Percentiles rank a stretch among this genome's conserved stretches.
Evolutionary conservation across 2,329 filamentous ascomycete species (phyloP).

Genomic region (Ceratocystiopsis brevicomis): DNA sequence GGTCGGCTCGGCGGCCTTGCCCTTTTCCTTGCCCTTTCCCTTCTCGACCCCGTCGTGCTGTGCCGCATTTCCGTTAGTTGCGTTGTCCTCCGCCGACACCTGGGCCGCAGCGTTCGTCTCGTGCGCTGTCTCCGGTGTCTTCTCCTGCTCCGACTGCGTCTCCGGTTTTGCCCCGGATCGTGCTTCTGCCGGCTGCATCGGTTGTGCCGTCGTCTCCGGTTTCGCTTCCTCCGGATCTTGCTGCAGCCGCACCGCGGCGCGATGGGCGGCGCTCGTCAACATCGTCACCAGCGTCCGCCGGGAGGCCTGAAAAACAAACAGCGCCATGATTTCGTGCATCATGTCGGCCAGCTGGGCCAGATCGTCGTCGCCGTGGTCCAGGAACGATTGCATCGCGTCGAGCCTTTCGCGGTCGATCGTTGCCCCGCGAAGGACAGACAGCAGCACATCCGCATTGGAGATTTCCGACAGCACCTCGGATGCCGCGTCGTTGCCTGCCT

Average conservation of each 20-base stretch:
- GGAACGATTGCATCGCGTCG: slow-evolving; percentile 58
- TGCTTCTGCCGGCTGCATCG: too few species aligned
- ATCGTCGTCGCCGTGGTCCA: slow-evolving; percentile 57
- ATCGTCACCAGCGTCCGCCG: slow-evolving; percentile 55
- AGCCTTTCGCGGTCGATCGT: slow-evolving; percentile 82
- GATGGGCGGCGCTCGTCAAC: slow-evolving; percentile 44
- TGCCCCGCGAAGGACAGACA: slow-evolving; percentile 46
- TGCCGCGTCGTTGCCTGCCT: slow-evolving; percentile 39
- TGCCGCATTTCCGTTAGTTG: too few species aligned
- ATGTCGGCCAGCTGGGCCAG: slow-evolving; percentile 53
- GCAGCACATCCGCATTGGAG: slow-evolving; percentile 46
- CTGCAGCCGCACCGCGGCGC: slow-evolving; percentile 23
- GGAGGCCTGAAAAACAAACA: slow-evolving; percentile 80
- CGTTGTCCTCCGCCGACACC: too few species aligned
- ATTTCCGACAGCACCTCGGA: slow-evolving; percentile 23
- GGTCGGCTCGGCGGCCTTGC: not conserved
- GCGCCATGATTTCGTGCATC: slow-evolving; percentile 71
- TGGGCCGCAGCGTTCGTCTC: too few species aligned
- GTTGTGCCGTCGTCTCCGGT: too few species aligned
- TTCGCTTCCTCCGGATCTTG: slow-evolving; percentile 4
- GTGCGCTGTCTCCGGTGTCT: not conserved
- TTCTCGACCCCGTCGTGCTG: not conserved
- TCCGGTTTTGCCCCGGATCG: too few species aligned
- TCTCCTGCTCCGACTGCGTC: not conserved
- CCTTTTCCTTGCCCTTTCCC: not conserved